Conservation (phyloP, 768 basidiomycete species). For the Mycena galopus region DNA sequence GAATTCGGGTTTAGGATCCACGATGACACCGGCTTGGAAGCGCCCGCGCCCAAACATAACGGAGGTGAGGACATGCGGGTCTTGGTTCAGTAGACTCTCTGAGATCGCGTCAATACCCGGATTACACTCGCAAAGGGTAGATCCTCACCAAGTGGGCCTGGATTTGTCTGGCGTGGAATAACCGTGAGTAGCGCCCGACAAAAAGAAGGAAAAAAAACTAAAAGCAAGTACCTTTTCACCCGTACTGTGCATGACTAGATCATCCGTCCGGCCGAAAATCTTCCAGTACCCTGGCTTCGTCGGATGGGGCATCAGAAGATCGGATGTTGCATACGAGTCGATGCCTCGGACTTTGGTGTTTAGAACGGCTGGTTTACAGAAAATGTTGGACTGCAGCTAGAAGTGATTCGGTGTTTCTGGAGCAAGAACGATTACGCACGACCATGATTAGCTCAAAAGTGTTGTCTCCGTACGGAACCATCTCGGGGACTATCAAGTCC, state of each 20-base stretch:
- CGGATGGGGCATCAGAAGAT: slow-evolving; percentile 60
- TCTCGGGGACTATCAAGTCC: slow-evolving; percentile 39
- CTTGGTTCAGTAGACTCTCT: slow-evolving; percentile 52
- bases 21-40: slow-evolving; percentile 49
- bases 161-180: not conserved
- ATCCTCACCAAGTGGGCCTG: not conserved
- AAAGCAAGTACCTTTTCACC: not conserved
- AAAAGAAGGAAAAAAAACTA: too few species aligned
- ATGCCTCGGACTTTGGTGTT: slow-evolving; percentile 53
- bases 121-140: not conserved
- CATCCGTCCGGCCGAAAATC: slow-evolving; percentile 54
- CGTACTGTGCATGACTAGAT: slow-evolving; percentile 44
- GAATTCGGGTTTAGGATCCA: slow-evolving; percentile 44
- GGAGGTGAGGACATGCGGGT: slow-evolving; percentile 42
- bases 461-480: slow-evolving; percentile 48
- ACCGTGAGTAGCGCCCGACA: not conserved
- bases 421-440: slow-evolving; percentile 42
- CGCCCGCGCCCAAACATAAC: slow-evolving; percentile 54
- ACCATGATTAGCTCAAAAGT: slow-evolving; percentile 55
- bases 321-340: slow-evolving; percentile 57
- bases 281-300: slow-evolving; percentile 54
- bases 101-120: not conserved
- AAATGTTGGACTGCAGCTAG: slow-evolving; percentile 33
- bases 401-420: not conserved
- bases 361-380: slow-evolving; percentile 38